Evolutionary conservation across 208 protist genomes (phyloP).

Genomic region (Wallacemonas rigidus): DNA sequence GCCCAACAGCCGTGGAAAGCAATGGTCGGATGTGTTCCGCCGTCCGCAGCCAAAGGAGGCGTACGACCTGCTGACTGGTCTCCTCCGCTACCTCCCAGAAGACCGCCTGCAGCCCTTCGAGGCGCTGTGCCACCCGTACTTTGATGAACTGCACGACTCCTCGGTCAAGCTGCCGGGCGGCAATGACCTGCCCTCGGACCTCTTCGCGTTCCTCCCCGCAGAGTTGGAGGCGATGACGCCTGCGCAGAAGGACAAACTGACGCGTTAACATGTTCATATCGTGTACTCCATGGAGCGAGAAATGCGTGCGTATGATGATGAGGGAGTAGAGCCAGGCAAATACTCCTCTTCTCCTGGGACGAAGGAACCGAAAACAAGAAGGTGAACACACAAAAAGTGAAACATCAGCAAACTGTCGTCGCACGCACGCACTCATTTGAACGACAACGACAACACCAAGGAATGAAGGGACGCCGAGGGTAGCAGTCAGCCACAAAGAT

Average conservation of each 20-base stretch:
- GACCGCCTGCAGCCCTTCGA: conserved; percentile 88
- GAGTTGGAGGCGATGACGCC: conserved; percentile 74
- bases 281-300: too few relatives aligned
- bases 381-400: too few relatives aligned
- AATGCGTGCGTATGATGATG: too few relatives aligned
- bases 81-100: conserved; percentile 95
- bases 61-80: conserved; percentile 93
- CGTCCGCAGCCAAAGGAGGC: conserved; percentile 59
- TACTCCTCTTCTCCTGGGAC: too few relatives aligned
- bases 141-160: conserved; percentile 96
- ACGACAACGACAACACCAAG: too few relatives aligned
- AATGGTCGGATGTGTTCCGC: conserved; percentile 74
- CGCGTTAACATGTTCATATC: conserved; percentile 20
- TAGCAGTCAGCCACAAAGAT: too few relatives aligned
- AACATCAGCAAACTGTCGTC: too few relatives aligned
- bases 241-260: conserved; percentile 54
- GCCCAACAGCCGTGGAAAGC: conserved; percentile 44
- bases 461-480: too few relatives aligned
- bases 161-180: conserved; percentile 70
- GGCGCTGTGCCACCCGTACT: conserved; percentile 96
- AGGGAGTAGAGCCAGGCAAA: too few relatives aligned
- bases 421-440: too few relatives aligned
- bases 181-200: conserved; percentile 56
- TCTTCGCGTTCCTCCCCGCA: conserved; percentile 67
- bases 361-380: too few relatives aligned